Base-by-base conservation (phyloP, 129 eudicot species). In the Centrapalus pauciflorus region DNA sequence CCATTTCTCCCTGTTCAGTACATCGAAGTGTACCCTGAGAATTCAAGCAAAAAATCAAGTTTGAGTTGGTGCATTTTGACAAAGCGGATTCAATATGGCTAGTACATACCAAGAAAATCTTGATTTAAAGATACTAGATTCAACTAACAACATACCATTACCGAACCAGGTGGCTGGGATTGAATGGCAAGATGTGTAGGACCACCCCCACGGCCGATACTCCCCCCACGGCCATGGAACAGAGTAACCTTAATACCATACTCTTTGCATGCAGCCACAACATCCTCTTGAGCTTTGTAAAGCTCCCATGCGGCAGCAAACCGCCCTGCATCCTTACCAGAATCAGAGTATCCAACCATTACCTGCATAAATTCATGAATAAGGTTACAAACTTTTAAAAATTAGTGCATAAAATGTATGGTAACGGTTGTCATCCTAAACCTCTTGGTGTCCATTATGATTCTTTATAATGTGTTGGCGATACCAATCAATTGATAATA, bases 141-240 rank as follows among this genome's bases (percentile, higher is more conserved):
- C 21, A 8, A 2, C 12, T 35, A 74, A 69, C 12, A 70, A 71
- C 85, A 61, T 48, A 90, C 97, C 98, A 83, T 91, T 35, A 91
- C 98, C 60, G 98, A 91, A 77, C 98, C 98, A 55, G 96, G 98
- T n/a, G 98, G 98, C 43, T 91, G 98, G 70, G 98, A 91, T 61
- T 91, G 98, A 61, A 91, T 91, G 40, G 98, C 98, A 33, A 91
- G 90, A 77, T 85, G 83, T n/a, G 96, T 91, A 29, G 98, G 98
- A 43, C 96, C 98, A 55, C 98, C 98, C 61, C 98, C 98, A 59
- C 98, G 92, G 56, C 98, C 98, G 38, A 91, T 83, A 27, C 98
- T 91, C n/a, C 96, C 98, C 32, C 98, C 96, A 32, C 96, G 98
- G 8, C 98, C 98, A 38, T 91, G 98, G 69, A 91, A 91, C 10